A percentile compares a stretch with the other conserved stretches of the same genome.
phyloP scores from a whole-genome alignment of 257 asterid genomes.

The Solanum dulcamara region DNA sequence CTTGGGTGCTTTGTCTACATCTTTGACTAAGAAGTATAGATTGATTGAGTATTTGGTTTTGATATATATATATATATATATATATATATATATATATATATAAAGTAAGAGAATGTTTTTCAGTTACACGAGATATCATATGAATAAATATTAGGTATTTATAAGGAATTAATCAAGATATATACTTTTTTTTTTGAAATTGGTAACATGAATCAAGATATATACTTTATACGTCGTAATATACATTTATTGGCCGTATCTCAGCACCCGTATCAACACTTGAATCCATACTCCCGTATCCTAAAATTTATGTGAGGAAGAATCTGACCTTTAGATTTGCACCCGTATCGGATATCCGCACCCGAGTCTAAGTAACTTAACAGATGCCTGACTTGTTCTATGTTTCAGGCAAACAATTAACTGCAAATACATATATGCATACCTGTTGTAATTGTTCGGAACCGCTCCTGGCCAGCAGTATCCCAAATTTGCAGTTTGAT shows the following conservation, averaged over 20 bases:
- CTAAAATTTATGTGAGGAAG: not conserved
- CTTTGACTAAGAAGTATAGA: not conserved
- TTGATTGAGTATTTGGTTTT: not conserved
- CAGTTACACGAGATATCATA: not conserved
- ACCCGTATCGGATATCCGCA: not conserved
- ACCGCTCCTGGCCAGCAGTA: slow-evolving; percentile 10
- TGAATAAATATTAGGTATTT: not conserved
- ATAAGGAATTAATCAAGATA: not conserved
- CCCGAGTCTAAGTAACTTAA: not conserved
- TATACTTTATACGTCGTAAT: not conserved
- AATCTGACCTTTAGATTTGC: not conserved
- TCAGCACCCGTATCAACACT: not conserved
- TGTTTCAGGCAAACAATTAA: not conserved
- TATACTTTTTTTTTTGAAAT: not conserved
- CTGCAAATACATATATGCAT: not conserved
- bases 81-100: not conserved
- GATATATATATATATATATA: not conserved
- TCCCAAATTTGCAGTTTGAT: slow-evolving; percentile 10
- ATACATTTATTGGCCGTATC: not conserved
- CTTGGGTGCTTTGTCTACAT: not conserved
- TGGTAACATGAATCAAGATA: not conserved
- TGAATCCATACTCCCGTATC: not conserved
- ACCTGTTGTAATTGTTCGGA: not conserved
- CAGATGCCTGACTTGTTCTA: not conserved
- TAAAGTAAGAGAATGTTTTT: not conserved